Evolutionary conservation across 805 yeast genomes (phyloP).

Genomic region (Wickerhamomyces chambardii): DNA sequence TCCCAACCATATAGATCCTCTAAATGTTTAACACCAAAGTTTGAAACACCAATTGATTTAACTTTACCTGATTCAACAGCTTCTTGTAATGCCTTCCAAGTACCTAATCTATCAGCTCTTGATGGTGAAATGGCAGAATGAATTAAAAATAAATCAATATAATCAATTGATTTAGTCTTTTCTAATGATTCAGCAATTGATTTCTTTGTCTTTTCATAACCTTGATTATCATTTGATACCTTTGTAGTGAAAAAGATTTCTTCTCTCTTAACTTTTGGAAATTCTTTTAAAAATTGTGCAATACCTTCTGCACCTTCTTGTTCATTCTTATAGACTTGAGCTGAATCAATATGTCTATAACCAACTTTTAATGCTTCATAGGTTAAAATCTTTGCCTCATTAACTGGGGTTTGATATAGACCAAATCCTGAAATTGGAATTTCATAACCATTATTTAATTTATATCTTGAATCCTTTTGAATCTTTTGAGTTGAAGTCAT

Average conservation of each 20-base stretch:
- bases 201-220: slow-evolving; percentile 39
- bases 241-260: slow-evolving; percentile 57
- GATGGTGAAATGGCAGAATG: slow-evolving; percentile 49
- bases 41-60: slow-evolving; percentile 65
- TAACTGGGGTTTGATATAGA: slow-evolving; percentile 37
- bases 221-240: slow-evolving; percentile 56
- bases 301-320: slow-evolving; percentile 54
- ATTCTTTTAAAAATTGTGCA: slow-evolving; percentile 37
- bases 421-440: slow-evolving; percentile 67
- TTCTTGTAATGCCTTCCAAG: slow-evolving; percentile 70
- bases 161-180: slow-evolving; percentile 36
- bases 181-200: slow-evolving; percentile 48
- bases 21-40: slow-evolving; percentile 49
- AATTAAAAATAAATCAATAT: slow-evolving; percentile 61
- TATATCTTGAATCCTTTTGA: slow-evolving; percentile 3
- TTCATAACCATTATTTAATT: slow-evolving; percentile 41
- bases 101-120: slow-evolving; percentile 39
- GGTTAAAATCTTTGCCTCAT: slow-evolving; percentile 30
- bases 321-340: slow-evolving; percentile 59
- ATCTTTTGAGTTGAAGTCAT: no score
- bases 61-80: slow-evolving; percentile 48
- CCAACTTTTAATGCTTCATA: slow-evolving; percentile 52
- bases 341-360: slow-evolving; percentile 68
- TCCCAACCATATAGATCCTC: slow-evolving; percentile 51
- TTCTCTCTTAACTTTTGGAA: slow-evolving; percentile 43